Evolutionary conservation across 2,329 filamentous ascomycete species (phyloP).

Genomic region (Xylariaceae sp.): DNA sequence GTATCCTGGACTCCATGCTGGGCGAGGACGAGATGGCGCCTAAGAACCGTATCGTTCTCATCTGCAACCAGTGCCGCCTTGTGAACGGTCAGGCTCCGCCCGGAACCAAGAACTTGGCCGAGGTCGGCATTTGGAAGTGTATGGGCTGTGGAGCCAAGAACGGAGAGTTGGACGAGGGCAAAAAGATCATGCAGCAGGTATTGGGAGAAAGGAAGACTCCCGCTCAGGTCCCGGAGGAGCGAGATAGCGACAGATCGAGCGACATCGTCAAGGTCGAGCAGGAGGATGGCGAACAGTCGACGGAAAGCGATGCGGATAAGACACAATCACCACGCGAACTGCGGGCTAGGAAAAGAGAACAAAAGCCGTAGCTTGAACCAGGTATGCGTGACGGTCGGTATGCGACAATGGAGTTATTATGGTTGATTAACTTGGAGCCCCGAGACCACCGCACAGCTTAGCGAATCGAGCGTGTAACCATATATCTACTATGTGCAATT

Average conservation of each 20-base stretch:
- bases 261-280: conserved; percentile 22
- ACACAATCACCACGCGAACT: conserved; percentile 13
- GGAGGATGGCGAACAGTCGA: conserved; percentile 14
- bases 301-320: conserved; percentile 15
- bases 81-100: conserved; percentile 97
- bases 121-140: conserved; percentile 86
- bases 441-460: no score
- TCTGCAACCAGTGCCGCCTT: conserved; percentile 77
- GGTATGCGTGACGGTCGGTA: no score
- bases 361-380: conserved; percentile 3
- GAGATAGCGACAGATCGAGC: conserved; percentile 20
- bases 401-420: no score
- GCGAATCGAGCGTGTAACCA: no score
- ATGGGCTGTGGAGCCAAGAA: conserved; percentile 81
- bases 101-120: conserved; percentile 71
- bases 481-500: no score
- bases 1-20: conserved; percentile 84
- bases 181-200: conserved; percentile 68
- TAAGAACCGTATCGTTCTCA: conserved; percentile 85
- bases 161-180: conserved; percentile 74
- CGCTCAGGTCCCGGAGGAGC: conserved; percentile 19
- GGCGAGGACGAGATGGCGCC: conserved; percentile 92
- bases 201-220: conserved; percentile 31
- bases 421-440: no score
- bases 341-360: conserved; percentile 17